A percentile compares a stretch with the other conserved stretches of the same genome.
Conservation (phyloP, 495 filamentous ascomycete species). For the Aspergillus baeticus region DNA sequence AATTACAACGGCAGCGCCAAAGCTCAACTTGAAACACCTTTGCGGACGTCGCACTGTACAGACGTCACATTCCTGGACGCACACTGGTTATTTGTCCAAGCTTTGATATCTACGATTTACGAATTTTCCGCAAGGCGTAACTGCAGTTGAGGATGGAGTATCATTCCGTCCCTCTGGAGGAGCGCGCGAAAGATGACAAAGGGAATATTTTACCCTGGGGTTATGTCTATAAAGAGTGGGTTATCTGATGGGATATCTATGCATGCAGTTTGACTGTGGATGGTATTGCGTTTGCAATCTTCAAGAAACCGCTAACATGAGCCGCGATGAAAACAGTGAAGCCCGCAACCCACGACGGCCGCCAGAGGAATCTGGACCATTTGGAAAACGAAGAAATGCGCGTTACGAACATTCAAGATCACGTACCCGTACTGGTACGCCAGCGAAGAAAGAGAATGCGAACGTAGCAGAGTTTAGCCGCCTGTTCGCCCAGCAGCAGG, state of each 20-base stretch:
- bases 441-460: conserved; percentile 57
- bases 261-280: neutral
- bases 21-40: neutral
- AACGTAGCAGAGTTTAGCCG: conserved; percentile 53
- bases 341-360: conserved; percentile 48
- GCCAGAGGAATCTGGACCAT: conserved; percentile 62
- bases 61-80: no score
- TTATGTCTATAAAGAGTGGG: conserved; percentile 60
- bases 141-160: conserved; percentile 51
- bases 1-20: neutral
- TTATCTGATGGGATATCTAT: neutral
- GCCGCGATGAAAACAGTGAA: conserved; percentile 30
- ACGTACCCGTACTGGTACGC: conserved; percentile 59
- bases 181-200: conserved; percentile 59
- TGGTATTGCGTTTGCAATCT: neutral
- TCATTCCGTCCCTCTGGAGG: conserved; percentile 63
- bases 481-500: conserved; percentile 44
- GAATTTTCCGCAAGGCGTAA: neutral
- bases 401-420: conserved; percentile 51
- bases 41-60: neutral
- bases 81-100: no score
- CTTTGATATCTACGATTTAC: no score
- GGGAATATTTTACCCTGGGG: conserved; percentile 61
- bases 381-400: conserved; percentile 54
- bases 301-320: conserved; percentile 13